Base-by-base conservation (phyloP, 2,329 filamentous ascomycete genomes). In the Verticillium nubilum region DNA sequence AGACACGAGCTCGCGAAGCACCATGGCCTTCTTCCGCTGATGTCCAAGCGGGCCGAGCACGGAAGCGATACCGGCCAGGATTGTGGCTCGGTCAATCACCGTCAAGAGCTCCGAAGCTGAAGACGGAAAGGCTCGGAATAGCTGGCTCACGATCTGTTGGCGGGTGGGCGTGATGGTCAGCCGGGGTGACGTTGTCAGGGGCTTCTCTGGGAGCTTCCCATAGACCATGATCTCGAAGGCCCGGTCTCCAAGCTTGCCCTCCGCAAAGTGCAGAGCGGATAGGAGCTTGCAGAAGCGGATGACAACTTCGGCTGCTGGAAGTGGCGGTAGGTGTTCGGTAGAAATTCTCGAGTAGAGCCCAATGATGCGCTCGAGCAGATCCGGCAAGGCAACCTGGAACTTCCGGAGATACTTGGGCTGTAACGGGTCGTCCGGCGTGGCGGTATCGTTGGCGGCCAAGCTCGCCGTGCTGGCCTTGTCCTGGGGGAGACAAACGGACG, bases 11-110 rank as follows among this genome's bases (percentile, higher is more conserved):
- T 97, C 92, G 66, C 91, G 88, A 67, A 97, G 83, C 0, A 97
- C 86, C 76, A 98, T 89, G 4, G 91, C 92, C 73, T 96, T 96
- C 75, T 97, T 98, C 60, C 95, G 85, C 61, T 92, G 86, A 61
- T 94, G 84, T 1, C 91, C 91, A 7, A 99, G 75, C 5, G 85
- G 80, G 0, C 91, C 89, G 10, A 97, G 78, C n/a, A 96, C 86
- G n/a, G 90, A 87, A 7, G 92, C 89, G 64, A 98, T 92, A 13
- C 92, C 94, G 65, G 92, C 88, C 17, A 97, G 79, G 35, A 97
- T 88, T 10, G 89, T 86, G 12, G 91, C 86, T 25, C 90, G 83
- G 72, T 97, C 93, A 10, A 87, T 86, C 4, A 89, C 85, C 2
- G 88, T 89, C 57, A 96, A 77, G 28, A 85, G 70, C 64, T 90